Base-by-base conservation (phyloP, 2,329 filamentous ascomycete genomes). In the Claviceps africana region DNA sequence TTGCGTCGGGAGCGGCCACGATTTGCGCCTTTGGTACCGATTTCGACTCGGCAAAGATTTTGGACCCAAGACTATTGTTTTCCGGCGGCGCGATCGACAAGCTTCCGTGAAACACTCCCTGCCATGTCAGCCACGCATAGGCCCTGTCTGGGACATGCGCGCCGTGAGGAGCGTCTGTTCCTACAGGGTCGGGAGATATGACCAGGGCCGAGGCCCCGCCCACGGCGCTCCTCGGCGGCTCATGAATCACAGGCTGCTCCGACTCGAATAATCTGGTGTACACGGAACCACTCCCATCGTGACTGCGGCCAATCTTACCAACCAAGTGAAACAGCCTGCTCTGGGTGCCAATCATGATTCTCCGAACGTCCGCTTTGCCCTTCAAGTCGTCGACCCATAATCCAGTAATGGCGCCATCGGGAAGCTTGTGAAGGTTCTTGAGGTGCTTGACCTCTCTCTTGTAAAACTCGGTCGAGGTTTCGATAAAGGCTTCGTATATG, bases 391-490 rank as follows among this genome's bases (percentile, higher is more conserved):
- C 91, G 10, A 85, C 84, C 81, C 88, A 95, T 17, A 97, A 64
- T 1, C 93, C 93, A 0, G 86, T 88, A 37, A 97, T 79, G 0
- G 90, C 81, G 0, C 85, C 87, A 65, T 95, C 89, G 1, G 84
- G 79, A 8, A 89, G 77, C 64, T 85, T 90, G 65, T 90, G 89
- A 21, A 98, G 77, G 37, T 77, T 79, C 66, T 91, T 91, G 55
- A 95, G 70, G 65, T 95, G 95, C 68, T 88, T 89, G 66, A 98
- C 93, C 67, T 97, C 90, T 63, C 91, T 86, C 59, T 88, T 81
- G 69, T 96, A 97, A 69, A 96, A 96, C 65, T 97, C 93, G 48
- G 85, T 89, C 15, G 88, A 86, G 3, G 89, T 89, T 67, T 98
- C 93, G 62, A 98, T 91, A 61, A 88, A 97, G 19, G 85, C 85